These are phyloP conservation scores for Microstegium vimineum DNA, from an alignment of 176 grass and related monocot species.

Conservation along the genomic window DNA sequence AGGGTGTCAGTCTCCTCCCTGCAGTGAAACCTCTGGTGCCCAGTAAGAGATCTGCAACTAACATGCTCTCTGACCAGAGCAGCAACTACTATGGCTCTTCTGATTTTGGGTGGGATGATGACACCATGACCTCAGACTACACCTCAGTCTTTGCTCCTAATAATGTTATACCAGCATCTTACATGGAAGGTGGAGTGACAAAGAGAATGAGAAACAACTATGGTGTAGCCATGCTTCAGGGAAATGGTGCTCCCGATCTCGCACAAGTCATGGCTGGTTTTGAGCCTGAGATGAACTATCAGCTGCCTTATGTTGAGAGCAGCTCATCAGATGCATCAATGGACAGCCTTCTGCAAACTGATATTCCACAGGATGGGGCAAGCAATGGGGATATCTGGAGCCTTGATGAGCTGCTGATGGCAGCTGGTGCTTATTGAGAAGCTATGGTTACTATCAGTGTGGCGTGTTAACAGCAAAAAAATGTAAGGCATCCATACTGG, in stretches of 20 bases:
- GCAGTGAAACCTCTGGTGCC: constrained; percentile 8
- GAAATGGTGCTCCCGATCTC: constrained; percentile 20
- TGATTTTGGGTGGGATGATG: constrained; percentile 50
- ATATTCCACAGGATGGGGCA: constrained; percentile 18
- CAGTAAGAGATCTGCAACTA: constrained; percentile 17
- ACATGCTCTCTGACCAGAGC: constrained; percentile 50
- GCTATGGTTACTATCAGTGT: background rate
- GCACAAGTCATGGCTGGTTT: constrained; percentile 35
- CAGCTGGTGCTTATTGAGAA: constrained; percentile 46
- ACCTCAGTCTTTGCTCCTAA: constrained; percentile 36
- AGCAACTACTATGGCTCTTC: constrained; percentile 50
- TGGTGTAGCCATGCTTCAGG: constrained; percentile 40
- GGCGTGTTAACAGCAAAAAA: background rate
- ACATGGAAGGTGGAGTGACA: constrained; percentile 24
- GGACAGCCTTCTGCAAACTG: constrained; percentile 35
- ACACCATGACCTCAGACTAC: constrained; percentile 44
- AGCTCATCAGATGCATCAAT: constrained; percentile 51
- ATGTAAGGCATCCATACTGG: constrained; percentile 5
- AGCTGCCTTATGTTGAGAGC: constrained; percentile 38
- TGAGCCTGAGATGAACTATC: constrained; percentile 49
- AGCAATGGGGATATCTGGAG: constrained; percentile 40
- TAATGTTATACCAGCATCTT: constrained; percentile 17
- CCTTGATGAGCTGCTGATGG: constrained; percentile 62
- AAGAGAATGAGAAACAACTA: constrained; percentile 58
- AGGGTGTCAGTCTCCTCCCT: constrained; percentile 14